These are phyloP conservation scores for Stereocaulon alpinum DNA, from an alignment of 495 filamentous ascomycete species.

Conservation along the genomic window DNA sequence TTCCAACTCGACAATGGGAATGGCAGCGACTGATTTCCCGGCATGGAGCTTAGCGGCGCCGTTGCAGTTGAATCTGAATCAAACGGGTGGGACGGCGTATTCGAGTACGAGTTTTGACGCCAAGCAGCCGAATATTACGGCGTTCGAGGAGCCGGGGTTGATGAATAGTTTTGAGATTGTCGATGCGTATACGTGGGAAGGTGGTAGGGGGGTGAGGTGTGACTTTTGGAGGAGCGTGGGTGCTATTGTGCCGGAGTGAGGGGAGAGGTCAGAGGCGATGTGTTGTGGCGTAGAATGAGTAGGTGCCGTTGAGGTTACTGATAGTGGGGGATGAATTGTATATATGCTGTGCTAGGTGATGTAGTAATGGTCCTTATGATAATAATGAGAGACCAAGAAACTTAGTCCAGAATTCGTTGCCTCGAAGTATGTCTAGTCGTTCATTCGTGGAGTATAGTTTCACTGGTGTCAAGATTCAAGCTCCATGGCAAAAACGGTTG, in stretches of 20 bases:
- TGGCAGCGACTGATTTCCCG: slow-evolving; percentile 20
- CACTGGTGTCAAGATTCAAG: too few species aligned
- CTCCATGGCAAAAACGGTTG: too few species aligned
- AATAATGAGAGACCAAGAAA: too few species aligned
- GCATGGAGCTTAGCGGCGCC: slow-evolving; percentile 29
- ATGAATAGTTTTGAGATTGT: slow-evolving; percentile 38
- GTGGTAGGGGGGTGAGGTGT: slow-evolving; percentile 44
- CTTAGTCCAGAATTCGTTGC: too few species aligned
- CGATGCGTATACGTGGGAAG: slow-evolving; percentile 46
- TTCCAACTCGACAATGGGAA: not conserved
- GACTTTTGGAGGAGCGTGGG: slow-evolving; percentile 45
- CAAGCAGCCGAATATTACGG: slow-evolving; percentile 19
- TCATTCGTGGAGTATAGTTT: too few species aligned
- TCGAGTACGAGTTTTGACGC: not conserved
- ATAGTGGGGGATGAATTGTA: too few species aligned
- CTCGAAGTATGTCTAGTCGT: too few species aligned
- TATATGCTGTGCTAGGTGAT: too few species aligned
- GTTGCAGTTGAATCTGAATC: slow-evolving; percentile 42
- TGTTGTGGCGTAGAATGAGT: too few species aligned
- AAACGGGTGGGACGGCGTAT: slow-evolving; percentile 38
- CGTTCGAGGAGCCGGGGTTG: slow-evolving; percentile 34
- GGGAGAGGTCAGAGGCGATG: too few species aligned
- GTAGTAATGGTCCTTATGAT: too few species aligned
- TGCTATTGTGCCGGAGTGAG: slow-evolving; percentile 31
- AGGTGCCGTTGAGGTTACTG: too few species aligned